Conservation (phyloP, 2,329 filamentous ascomycete species). For the Berkeleyomyces basicola region DNA sequence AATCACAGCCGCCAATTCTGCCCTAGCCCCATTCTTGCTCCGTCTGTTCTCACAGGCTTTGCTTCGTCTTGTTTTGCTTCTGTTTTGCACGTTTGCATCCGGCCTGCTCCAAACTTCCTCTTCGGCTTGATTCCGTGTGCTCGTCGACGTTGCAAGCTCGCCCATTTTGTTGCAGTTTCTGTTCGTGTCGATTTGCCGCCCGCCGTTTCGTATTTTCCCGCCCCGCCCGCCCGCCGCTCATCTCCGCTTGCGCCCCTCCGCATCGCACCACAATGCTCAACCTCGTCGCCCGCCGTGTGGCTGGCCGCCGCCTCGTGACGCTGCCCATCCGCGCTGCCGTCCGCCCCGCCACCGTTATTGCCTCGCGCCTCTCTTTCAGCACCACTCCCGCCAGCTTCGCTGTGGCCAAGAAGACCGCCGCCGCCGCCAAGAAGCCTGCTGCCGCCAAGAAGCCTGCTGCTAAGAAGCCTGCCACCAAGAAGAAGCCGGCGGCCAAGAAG, state of each 20-base stretch:
- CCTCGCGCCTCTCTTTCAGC: conserved; percentile 1
- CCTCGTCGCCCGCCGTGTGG: conserved; percentile 7
- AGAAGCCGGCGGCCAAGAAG: conserved; percentile 17
- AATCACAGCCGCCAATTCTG: not conserved
- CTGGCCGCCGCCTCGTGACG: conserved; percentile 6
- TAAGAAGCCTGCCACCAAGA: conserved; percentile 12
- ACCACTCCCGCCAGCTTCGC: not conserved
- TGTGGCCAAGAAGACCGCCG: not conserved
- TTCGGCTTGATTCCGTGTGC: not conserved
- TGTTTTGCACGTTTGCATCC: not conserved
- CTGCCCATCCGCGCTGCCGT: conserved; percentile 10
- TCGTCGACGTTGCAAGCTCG: not conserved
- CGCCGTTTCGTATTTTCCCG: not conserved
- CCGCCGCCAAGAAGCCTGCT: not conserved
- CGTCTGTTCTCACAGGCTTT: not conserved
- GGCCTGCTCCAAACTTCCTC: not conserved
- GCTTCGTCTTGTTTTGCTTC: not conserved
- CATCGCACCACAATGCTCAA: conserved; percentile 4
- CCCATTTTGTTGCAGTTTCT: not conserved
- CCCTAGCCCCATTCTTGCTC: not conserved
- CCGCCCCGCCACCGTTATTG: not conserved
- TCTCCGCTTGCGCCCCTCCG: not conserved
- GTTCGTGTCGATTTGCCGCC: not conserved
- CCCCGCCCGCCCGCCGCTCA: not conserved
- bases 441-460: not conserved